Evolutionary conservation across 345 rosid genomes (phyloP).

Genomic region (Luvunga scandens): DNA sequence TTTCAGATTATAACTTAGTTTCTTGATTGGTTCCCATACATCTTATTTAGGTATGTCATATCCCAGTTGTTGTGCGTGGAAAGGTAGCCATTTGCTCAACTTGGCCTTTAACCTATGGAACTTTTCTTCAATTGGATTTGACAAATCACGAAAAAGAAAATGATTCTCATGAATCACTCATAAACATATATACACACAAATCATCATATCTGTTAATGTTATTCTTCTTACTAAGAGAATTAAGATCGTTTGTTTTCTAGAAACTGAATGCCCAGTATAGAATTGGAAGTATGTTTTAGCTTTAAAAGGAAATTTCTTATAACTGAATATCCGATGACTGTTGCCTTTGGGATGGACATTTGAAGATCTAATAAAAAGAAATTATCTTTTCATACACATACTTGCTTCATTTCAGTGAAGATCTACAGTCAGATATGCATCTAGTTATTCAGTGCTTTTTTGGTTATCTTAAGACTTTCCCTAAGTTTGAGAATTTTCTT

Average conservation of each 20-base stretch:
- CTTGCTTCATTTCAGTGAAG: background rate
- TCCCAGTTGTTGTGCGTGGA: background rate
- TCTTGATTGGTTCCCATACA: background rate
- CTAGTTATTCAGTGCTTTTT: background rate
- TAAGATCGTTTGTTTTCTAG: background rate
- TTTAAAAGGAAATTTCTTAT: background rate
- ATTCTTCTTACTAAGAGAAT: conserved; percentile 1
- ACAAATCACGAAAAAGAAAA: background rate
- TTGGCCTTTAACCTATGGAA: background rate
- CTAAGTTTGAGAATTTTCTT: background rate
- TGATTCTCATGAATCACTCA: background rate
- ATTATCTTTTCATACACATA: background rate
- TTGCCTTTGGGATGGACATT: background rate
- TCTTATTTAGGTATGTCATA: background rate
- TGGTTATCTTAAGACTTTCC: background rate
- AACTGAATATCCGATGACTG: background rate
- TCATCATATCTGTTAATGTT: background rate
- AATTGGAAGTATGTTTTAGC: background rate
- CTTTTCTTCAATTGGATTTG: background rate
- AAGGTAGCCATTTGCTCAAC: background rate
- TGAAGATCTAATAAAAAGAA: background rate
- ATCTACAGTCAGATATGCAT: background rate
- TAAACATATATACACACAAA: background rate
- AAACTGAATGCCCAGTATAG: background rate
- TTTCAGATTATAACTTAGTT: background rate